phyloP scores from a whole-genome alignment of 1,284 basidiomycete species.

The Microstroma glucosiphilum region DNA sequence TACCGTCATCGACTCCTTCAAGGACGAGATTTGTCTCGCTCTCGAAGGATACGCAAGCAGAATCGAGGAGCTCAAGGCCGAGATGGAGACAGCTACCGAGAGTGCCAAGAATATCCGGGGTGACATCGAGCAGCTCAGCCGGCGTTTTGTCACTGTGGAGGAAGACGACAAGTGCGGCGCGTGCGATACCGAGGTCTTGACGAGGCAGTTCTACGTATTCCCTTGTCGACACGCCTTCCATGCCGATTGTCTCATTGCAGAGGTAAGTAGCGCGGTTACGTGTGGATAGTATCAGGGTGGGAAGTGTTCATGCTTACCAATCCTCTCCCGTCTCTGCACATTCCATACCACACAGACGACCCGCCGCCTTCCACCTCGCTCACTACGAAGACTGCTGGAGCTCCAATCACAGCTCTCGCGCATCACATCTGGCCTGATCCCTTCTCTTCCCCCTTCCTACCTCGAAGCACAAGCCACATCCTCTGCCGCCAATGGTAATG shows the following conservation, averaged over 20 bases:
- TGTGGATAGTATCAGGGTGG: slow-evolving; percentile 16
- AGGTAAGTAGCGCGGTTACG: slow-evolving; percentile 8
- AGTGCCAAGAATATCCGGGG: slow-evolving; percentile 88
- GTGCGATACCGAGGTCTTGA: slow-evolving; percentile 58
- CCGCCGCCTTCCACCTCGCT: slow-evolving; percentile 35
- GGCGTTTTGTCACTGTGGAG: slow-evolving; percentile 84
- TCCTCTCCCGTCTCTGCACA: too few relatives aligned
- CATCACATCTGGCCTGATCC: slow-evolving; percentile 17
- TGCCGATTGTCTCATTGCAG: slow-evolving; percentile 48
- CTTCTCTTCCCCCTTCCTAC: slow-evolving; percentile 15
- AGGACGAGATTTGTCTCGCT: slow-evolving; percentile 93
- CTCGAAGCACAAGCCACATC: background rate
- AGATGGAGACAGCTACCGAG: slow-evolving; percentile 91
- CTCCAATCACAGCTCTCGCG: slow-evolving; percentile 30
- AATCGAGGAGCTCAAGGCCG: slow-evolving; percentile 80
- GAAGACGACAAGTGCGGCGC: slow-evolving; percentile 69
- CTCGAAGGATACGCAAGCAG: slow-evolving; percentile 87
- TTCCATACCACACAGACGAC: slow-evolving; percentile 17
- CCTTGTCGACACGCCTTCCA: slow-evolving; percentile 82
- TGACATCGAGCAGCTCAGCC: slow-evolving; percentile 77
- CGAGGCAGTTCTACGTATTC: slow-evolving; percentile 94
- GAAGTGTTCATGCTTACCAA: too few relatives aligned
- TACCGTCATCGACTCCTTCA: slow-evolving; percentile 98
- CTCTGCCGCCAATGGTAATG: background rate
- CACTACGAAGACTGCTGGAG: slow-evolving; percentile 39